Percentiles rank a stretch among this genome's conserved stretches.
Conservation (phyloP, 2,329 filamentous ascomycete species). For the Thielaviopsis populi region DNA sequence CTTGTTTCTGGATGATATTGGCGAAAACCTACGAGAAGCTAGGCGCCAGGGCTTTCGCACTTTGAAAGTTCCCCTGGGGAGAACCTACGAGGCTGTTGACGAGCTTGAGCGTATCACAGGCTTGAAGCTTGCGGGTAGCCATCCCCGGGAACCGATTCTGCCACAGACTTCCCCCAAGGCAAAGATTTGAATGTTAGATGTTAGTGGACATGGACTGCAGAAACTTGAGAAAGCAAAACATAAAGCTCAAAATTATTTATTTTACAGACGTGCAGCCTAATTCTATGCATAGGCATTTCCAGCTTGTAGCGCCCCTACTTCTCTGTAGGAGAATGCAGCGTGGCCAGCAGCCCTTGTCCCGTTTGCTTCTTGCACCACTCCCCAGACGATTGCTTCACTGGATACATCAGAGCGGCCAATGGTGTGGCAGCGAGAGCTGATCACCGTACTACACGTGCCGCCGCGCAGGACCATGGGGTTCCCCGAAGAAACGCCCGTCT, state of each 20-base stretch:
- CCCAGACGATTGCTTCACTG: constrained; percentile 28
- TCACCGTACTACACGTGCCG: constrained; percentile 37
- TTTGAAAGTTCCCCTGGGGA: constrained; percentile 69
- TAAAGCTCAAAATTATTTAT: background rate
- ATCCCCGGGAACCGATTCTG: constrained; percentile 35
- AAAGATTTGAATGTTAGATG: constrained; percentile 27
- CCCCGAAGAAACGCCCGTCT: constrained; percentile 26
- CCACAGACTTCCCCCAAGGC: constrained; percentile 27
- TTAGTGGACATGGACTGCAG: constrained; percentile 11
- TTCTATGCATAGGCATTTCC: constrained; percentile 27
- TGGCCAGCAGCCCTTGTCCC: constrained; percentile 28
- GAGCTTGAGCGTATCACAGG: constrained; percentile 65
- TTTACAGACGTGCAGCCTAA: background rate
- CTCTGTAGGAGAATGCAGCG: constrained; percentile 31
- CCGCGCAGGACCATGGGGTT: constrained; percentile 36
- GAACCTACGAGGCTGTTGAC: constrained; percentile 64
- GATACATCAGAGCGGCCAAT: constrained; percentile 23
- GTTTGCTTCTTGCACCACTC: constrained; percentile 29
- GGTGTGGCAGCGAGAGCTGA: constrained; percentile 35
- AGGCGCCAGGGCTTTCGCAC: constrained; percentile 62
- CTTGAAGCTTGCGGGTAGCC: constrained; percentile 41
- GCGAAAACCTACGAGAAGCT: constrained; percentile 75
- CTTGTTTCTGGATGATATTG: constrained; percentile 86
- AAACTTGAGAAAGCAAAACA: background rate
- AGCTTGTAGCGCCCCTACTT: constrained; percentile 24